These are phyloP conservation scores for Oryza glumipatula DNA, from an alignment of 176 grass and related monocot species.

Conservation along the genomic window DNA sequence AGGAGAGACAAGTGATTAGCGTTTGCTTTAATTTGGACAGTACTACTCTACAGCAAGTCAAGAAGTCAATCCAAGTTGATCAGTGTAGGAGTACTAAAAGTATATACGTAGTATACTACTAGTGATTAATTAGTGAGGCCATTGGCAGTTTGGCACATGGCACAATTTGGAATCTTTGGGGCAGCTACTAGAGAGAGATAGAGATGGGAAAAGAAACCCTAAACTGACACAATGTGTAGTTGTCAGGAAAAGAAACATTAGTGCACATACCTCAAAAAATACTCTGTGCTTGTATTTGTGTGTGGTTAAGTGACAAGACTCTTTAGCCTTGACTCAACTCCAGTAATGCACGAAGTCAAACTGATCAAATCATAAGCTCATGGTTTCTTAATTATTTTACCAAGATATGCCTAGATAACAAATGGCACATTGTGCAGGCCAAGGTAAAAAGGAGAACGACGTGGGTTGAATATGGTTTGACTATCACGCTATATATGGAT, in stretches of 20 bases:
- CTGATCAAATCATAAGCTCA: slow-evolving; percentile 38
- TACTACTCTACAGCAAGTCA: slow-evolving; percentile 42
- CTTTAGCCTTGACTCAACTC: slow-evolving; percentile 48
- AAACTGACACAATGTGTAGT: slow-evolving; percentile 40
- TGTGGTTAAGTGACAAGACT: slow-evolving; percentile 45
- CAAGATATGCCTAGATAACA: slow-evolving; percentile 1
- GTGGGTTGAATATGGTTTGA: slow-evolving; percentile 49
- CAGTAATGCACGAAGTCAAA: slow-evolving; percentile 49
- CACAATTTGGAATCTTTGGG: slow-evolving; percentile 17
- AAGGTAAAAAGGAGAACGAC: slow-evolving; percentile 41
- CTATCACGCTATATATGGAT: slow-evolving; percentile 6
- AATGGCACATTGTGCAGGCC: slow-evolving; percentile 20
- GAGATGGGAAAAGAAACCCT: slow-evolving; percentile 4
- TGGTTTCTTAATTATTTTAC: slow-evolving; percentile 37
- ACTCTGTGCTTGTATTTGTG: slow-evolving; percentile 35
- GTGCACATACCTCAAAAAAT: slow-evolving; percentile 53
- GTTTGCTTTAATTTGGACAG: slow-evolving; percentile 28
- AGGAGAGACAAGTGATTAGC: slow-evolving; percentile 32
- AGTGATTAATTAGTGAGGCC: slow-evolving; percentile 44
- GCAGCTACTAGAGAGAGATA: neutral
- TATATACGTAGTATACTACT: neutral
- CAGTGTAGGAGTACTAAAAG: slow-evolving; percentile 21
- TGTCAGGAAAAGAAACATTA: slow-evolving; percentile 74
- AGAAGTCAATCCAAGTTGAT: slow-evolving; percentile 50
- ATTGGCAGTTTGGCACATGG: slow-evolving; percentile 15